Percentiles rank a stretch among this genome's conserved stretches.
Conservation (phyloP, 2,329 filamentous ascomycete species). For the Thelonectria rubi region DNA sequence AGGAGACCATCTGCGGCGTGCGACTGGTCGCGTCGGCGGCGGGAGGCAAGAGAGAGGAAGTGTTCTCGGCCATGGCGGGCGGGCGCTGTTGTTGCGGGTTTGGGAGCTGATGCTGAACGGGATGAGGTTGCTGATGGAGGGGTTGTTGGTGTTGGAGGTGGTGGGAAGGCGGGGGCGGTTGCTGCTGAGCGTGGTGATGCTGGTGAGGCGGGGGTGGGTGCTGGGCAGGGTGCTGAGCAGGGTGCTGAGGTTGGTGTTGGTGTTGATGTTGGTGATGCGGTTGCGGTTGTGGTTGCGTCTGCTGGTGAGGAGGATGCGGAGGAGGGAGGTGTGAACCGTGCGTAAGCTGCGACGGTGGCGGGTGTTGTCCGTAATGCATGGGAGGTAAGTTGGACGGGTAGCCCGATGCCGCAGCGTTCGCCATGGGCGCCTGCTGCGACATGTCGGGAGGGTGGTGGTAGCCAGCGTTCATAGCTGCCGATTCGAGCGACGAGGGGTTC, state of each 20-base stretch:
- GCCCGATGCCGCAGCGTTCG: conserved; percentile 30
- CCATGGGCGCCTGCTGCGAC: conserved; percentile 45
- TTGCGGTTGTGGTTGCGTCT: conserved; percentile 23
- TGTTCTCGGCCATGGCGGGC: conserved; percentile 38
- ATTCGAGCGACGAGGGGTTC: conserved; percentile 5
- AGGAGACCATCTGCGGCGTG: conserved; percentile 34
- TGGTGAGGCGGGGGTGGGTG: conserved; percentile 20
- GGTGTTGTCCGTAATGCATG: conserved; percentile 37
- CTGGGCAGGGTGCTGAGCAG: conserved; percentile 24
- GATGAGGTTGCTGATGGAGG: conserved; percentile 39
- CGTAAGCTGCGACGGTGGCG: conserved; percentile 34
- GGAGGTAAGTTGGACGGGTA: conserved; percentile 39
- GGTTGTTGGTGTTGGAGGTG: conserved; percentile 33
- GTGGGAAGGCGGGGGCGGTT: conserved; percentile 30
- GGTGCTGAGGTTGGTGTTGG: conserved; percentile 29
- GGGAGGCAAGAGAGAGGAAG: conserved; percentile 29
- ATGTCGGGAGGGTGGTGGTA: conserved; percentile 45
- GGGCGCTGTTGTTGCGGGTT: conserved; percentile 38
- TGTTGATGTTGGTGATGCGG: conserved; percentile 19
- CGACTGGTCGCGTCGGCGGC: conserved; percentile 29
- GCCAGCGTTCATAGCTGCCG: conserved; percentile 43
- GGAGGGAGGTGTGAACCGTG: conserved; percentile 31
- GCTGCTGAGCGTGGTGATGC: conserved; percentile 33
- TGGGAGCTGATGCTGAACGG: conserved; percentile 37
- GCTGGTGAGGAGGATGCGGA: conserved; percentile 12